phyloP scores from a whole-genome alignment of 2,329 filamentous ascomycete genomes.

The Neoarthrinium moseri region DNA sequence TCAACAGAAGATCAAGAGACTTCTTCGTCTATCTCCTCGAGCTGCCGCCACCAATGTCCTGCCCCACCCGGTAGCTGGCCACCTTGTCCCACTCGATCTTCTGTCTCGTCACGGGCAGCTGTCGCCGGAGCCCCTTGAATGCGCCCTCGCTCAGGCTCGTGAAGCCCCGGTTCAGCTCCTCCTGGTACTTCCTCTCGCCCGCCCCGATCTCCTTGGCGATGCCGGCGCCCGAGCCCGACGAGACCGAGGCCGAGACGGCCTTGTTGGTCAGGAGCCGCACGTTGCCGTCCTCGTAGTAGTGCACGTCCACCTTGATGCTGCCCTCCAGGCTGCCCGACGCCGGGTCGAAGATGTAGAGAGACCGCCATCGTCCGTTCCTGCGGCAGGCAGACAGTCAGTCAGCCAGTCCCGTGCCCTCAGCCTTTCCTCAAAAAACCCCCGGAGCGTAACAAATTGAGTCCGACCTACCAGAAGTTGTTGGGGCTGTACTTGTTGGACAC shows the following conservation, averaged over 20 bases:
- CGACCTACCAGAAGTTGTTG: constrained; percentile 85
- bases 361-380: constrained; percentile 96
- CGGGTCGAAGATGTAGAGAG: constrained; percentile 76
- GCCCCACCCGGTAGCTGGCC: constrained; percentile 81
- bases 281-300: constrained; percentile 99
- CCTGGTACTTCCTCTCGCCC: constrained; percentile 90
- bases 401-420: too few species aligned
- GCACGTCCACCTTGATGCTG: constrained; percentile 87
- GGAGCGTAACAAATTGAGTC: too few species aligned
- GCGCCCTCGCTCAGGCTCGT: constrained; percentile 85
- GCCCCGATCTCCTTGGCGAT: constrained; percentile 76
- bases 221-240: constrained; percentile 62
- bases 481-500: constrained; percentile 98
- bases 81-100: constrained; percentile 99
- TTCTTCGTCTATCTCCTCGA: constrained; percentile 53
- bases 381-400: too few species aligned
- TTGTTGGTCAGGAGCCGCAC: constrained; percentile 92
- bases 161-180: constrained; percentile 91
- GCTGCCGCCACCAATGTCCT: constrained; percentile 73
- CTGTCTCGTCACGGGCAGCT: constrained; percentile 93
- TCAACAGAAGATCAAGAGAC: too few species aligned
- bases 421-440: too few species aligned
- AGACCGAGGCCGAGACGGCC: constrained; percentile 60
- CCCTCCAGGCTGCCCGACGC: constrained; percentile 69
- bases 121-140: constrained; percentile 89